Base-by-base conservation (phyloP, 176 grass and related monocot genomes). In the Oryza glaberrima region DNA sequence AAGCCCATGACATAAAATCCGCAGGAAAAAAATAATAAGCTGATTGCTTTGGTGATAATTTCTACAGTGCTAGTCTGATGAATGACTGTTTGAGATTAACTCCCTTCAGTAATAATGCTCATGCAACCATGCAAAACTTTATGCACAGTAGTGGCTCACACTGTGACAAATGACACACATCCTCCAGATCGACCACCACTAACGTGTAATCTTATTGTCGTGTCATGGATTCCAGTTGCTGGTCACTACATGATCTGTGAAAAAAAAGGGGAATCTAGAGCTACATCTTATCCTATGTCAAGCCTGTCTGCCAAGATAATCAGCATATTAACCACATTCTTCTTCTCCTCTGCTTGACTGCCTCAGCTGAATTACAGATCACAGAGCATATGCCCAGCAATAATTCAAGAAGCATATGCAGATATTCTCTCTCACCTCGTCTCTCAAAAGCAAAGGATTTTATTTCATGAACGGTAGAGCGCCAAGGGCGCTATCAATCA, bases 301-400 rank as follows among this genome's bases (percentile, higher is more conserved):
- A 86, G 9, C 84, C 44, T 82, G 74, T 69, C 88, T 68, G 46
- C 84, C 46, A 78, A 74, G 61, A 63, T 22, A 61, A 23, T 35
- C 66, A 34, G 73, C 83, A 77, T 66, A 77, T 65, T 72, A 76
- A 74, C 82, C 60, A 22, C 84, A 74, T 47, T 49, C 65, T 19
- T 44, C 54, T 4, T 34, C 43, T 28, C 6, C 32, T 51, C 73
- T 56, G 12, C 47, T 4, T 49, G 47, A 13, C 47, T 52, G 15
- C 72, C 15, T 10, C n/a, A 73, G 54, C 15, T 28, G 67, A 73
- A 83, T 40, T 72, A 64, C 75, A 86, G 68, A 83, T 69, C 68
- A 86, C 11, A 41, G 14, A 77, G 28, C 83, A 90, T 67, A 68
- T 69, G 69, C 19, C 34, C 49, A 61, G 46, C 83, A 78, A 78